Percentiles rank a stretch among this genome's conserved stretches.
Conservation (phyloP, 2,329 filamentous ascomycete species). For the Hypoxylon sp. region DNA sequence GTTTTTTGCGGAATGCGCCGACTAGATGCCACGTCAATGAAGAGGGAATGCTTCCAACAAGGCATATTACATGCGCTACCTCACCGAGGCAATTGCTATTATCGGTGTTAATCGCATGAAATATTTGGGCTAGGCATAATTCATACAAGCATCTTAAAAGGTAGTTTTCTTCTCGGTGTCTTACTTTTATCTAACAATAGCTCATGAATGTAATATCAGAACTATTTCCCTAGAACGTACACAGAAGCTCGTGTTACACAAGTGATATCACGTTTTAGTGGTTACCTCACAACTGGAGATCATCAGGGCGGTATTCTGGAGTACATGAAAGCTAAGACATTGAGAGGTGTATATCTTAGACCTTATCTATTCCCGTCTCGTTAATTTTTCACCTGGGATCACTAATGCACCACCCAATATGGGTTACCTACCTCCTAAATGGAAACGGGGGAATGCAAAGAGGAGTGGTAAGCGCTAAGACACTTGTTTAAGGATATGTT, state of each 20-base stretch:
- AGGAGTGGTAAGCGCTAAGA: conserved; percentile 10
- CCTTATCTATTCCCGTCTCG: neutral
- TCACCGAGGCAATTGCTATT: neutral
- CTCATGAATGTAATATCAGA: neutral
- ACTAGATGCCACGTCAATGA: neutral
- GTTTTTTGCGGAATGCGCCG: neutral
- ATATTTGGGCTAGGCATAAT: neutral
- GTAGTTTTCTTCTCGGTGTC: neutral
- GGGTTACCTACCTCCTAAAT: neutral
- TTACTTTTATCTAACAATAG: neutral
- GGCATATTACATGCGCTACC: neutral
- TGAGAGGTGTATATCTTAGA: neutral
- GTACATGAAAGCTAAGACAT: conserved; percentile 24
- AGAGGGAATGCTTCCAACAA: neutral
- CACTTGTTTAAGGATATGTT: neutral
- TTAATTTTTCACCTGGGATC: too few relatives aligned
- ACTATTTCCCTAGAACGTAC: neutral
- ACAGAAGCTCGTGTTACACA: conserved; percentile 3
- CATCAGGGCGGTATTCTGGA: conserved; percentile 15
- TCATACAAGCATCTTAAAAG: too few relatives aligned
- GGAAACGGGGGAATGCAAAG: neutral
- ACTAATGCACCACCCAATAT: neutral
- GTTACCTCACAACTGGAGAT: conserved; percentile 16
- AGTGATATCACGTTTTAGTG: neutral
- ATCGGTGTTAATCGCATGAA: neutral